A percentile compares a stretch with the other conserved stretches of the same genome.
Conservation (phyloP, 306 rosid genomes). For the Gastrolobium villosum region DNA sequence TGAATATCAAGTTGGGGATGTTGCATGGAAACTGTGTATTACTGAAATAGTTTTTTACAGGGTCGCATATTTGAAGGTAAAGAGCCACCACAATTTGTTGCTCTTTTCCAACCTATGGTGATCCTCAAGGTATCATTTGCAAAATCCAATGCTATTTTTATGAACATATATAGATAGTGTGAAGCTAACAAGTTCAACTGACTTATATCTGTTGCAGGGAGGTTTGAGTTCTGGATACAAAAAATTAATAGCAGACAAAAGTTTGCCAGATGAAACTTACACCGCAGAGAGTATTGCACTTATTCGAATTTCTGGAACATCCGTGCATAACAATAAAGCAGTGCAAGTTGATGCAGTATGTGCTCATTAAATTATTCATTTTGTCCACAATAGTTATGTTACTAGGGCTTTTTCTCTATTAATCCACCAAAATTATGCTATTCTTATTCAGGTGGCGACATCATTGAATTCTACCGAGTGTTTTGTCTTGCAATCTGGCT, state of each 20-base stretch:
- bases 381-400: slow-evolving; percentile 22
- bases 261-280: slow-evolving; percentile 84
- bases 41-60: slow-evolving; percentile 64
- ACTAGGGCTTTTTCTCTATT: slow-evolving; percentile 40
- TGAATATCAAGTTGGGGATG: slow-evolving; percentile 47
- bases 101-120: slow-evolving; percentile 96
- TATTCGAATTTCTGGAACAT: slow-evolving; percentile 82
- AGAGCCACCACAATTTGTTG: slow-evolving; percentile 94
- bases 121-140: slow-evolving; percentile 76
- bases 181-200: slow-evolving; percentile 40
- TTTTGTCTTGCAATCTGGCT: slow-evolving; percentile 92
- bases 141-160: slow-evolving; percentile 25
- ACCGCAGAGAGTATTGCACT: slow-evolving; percentile 78
- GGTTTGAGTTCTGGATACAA: slow-evolving; percentile 94
- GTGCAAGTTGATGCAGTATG: slow-evolving; percentile 96
- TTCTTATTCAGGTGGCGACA: slow-evolving; percentile 76
- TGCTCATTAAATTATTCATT: slow-evolving; percentile 40
- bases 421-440: slow-evolving; percentile 31
- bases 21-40: slow-evolving; percentile 41
- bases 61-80: slow-evolving; percentile 90
- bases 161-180: slow-evolving; percentile 38
- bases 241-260: slow-evolving; percentile 73
- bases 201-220: slow-evolving; percentile 70
- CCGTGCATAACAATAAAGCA: slow-evolving; percentile 83
- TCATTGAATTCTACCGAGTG: slow-evolving; percentile 89